Conservation (phyloP, 768 basidiomycete species). For the Phallus indusiatus region DNA sequence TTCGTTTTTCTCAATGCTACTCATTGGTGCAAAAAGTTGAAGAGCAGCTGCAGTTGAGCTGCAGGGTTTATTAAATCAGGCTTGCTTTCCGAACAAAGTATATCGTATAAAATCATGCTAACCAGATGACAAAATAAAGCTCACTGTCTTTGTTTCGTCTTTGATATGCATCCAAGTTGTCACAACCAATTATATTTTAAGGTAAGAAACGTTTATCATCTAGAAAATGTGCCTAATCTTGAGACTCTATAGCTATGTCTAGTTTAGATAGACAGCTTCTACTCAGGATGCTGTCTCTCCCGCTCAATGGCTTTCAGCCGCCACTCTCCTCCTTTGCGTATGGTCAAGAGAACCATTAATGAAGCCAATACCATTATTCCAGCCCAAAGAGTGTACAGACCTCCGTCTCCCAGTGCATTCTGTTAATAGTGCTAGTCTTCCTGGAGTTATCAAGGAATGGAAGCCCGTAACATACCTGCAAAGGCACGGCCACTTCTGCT, state of each 20-base stretch:
- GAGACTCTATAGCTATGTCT: too few species aligned
- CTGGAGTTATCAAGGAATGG: background rate
- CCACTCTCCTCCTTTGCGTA: slow-evolving; percentile 52
- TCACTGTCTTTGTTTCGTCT: too few species aligned
- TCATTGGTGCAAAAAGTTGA: too few species aligned
- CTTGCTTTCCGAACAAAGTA: too few species aligned
- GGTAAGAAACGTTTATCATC: background rate
- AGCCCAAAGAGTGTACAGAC: slow-evolving; percentile 63
- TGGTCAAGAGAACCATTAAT: slow-evolving; percentile 48
- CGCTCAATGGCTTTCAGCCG: slow-evolving; percentile 38
- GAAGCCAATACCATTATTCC: slow-evolving; percentile 45
- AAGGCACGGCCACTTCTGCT: slow-evolving; percentile 63
- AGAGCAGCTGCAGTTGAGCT: too few species aligned
- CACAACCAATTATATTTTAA: too few species aligned
- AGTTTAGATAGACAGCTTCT: background rate
- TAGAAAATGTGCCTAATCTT: background rate
- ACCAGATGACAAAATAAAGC: too few species aligned
- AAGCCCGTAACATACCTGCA: slow-evolving; percentile 39
- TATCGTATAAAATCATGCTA: too few species aligned
- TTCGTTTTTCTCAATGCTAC: too few species aligned
- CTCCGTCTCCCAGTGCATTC: slow-evolving; percentile 68
- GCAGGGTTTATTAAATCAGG: too few species aligned
- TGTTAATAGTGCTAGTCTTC: slow-evolving; percentile 19
- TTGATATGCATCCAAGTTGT: too few species aligned
- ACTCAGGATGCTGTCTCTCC: slow-evolving; percentile 22